Evolutionary conservation across 495 filamentous ascomycete species (phyloP).

Genomic region (Penicillium fimorum): DNA sequence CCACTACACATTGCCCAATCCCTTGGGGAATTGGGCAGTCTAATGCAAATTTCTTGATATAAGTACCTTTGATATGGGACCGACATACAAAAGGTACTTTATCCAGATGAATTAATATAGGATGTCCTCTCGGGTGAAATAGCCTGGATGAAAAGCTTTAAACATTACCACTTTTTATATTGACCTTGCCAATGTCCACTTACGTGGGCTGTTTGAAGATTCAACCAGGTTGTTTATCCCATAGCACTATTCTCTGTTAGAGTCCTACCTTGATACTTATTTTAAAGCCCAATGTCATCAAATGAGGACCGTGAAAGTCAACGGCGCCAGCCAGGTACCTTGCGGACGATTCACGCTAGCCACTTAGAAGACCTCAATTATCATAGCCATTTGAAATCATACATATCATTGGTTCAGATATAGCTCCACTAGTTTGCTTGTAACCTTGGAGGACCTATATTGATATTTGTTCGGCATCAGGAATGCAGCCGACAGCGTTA

Average conservation of each 20-base stretch:
- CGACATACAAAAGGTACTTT: too few species aligned
- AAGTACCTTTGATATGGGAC: too few species aligned
- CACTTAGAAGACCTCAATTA: constrained; percentile 23
- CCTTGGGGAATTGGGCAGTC: too few species aligned
- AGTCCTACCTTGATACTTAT: constrained; percentile 3
- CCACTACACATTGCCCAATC: too few species aligned
- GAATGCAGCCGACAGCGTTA: constrained; percentile 2
- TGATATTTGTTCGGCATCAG: constrained; percentile 5
- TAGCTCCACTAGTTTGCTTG: constrained; percentile 11
- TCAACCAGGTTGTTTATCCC: not conserved
- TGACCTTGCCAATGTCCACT: not conserved
- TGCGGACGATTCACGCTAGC: constrained; percentile 18
- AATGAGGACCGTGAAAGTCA: constrained; percentile 32
- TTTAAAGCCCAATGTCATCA: constrained; percentile 6
- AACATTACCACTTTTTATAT: too few species aligned
- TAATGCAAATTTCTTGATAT: too few species aligned
- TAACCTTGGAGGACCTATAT: constrained; percentile 18
- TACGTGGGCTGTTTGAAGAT: not conserved
- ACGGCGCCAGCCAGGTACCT: constrained; percentile 23
- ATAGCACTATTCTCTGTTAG: not conserved
- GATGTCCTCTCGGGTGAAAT: too few species aligned
- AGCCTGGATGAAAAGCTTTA: too few species aligned
- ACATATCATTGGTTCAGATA: constrained; percentile 9
- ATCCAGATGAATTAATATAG: too few species aligned
- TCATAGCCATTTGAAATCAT: constrained; percentile 13